Conservation (phyloP, 2,329 filamentous ascomycete species). For the Talaromyces sp. region DNA sequence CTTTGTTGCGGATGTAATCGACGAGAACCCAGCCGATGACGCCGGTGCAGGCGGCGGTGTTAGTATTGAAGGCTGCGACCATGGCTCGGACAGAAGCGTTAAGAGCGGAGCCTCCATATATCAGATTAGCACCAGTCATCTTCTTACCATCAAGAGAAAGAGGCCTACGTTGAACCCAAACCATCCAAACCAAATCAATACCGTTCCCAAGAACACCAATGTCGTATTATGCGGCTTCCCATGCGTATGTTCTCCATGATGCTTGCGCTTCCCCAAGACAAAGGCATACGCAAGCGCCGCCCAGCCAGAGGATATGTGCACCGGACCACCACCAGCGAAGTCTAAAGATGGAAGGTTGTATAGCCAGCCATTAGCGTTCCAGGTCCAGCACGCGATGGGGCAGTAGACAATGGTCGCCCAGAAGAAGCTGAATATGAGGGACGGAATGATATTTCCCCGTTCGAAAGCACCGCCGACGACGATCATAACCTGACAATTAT, state of each 20-base stretch:
- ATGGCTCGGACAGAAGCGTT: constrained; percentile 54
- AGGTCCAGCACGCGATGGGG: constrained; percentile 73
- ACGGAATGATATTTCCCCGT: constrained; percentile 61
- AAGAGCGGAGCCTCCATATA: constrained; percentile 51
- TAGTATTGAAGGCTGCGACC: constrained; percentile 57
- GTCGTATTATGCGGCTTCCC: constrained; percentile 66
- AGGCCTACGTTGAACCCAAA: constrained; percentile 53
- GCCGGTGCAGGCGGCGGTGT: constrained; percentile 54
- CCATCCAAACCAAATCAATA: constrained; percentile 50
- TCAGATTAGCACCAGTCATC: background rate
- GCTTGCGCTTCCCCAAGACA: constrained; percentile 67
- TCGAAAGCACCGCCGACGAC: constrained; percentile 64
- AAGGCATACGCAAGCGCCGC: constrained; percentile 70
- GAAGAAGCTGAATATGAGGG: constrained; percentile 67
- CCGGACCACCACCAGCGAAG: constrained; percentile 71
- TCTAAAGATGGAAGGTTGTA: constrained; percentile 66
- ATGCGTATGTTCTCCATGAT: constrained; percentile 52
- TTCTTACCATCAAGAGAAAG: background rate
- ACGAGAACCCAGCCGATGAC: constrained; percentile 55
- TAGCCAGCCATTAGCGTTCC: constrained; percentile 71
- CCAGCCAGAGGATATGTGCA: constrained; percentile 70
- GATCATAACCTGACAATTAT: constrained; percentile 53
- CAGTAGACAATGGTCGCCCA: constrained; percentile 71
- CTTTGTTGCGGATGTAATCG: constrained; percentile 51
- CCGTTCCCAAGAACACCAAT: constrained; percentile 67